Conservation (phyloP, 202 grass and related monocot species). For the Carex sylvatica region DNA sequence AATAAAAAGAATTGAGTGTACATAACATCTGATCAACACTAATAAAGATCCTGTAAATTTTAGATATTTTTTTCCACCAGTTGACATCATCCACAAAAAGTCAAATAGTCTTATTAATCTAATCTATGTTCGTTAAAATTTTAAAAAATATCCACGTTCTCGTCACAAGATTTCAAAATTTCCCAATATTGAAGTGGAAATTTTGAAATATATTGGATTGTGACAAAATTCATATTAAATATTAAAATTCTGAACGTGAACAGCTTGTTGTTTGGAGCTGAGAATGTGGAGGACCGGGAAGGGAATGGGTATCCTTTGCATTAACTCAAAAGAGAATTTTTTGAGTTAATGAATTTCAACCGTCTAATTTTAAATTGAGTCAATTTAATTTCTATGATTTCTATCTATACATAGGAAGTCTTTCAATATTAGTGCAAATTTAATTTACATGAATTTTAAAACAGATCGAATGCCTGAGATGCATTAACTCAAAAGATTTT, state of each 20-base stretch:
- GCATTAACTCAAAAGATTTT: too few relatives aligned
- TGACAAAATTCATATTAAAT: neutral
- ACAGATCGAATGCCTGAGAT: too few relatives aligned
- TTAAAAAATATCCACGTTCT: neutral
- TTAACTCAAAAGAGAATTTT: too few relatives aligned
- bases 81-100: neutral
- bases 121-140: neutral
- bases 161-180: too few relatives aligned
- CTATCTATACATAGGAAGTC: too few relatives aligned
- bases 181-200: too few relatives aligned
- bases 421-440: too few relatives aligned
- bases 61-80: neutral
- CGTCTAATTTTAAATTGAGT: too few relatives aligned
- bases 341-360: too few relatives aligned
- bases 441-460: too few relatives aligned
- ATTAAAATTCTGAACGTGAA: neutral
- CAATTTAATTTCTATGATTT: too few relatives aligned
- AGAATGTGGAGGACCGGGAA: slow-evolving; percentile 26
- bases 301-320: too few relatives aligned
- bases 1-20: neutral
- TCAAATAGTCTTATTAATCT: neutral
- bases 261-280: neutral
- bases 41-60: neutral
- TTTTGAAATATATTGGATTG: neutral
- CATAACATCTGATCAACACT: neutral